Evolutionary conservation across 495 filamentous ascomycete genomes (phyloP).

Genomic region (Astrocystis sublimbata): DNA sequence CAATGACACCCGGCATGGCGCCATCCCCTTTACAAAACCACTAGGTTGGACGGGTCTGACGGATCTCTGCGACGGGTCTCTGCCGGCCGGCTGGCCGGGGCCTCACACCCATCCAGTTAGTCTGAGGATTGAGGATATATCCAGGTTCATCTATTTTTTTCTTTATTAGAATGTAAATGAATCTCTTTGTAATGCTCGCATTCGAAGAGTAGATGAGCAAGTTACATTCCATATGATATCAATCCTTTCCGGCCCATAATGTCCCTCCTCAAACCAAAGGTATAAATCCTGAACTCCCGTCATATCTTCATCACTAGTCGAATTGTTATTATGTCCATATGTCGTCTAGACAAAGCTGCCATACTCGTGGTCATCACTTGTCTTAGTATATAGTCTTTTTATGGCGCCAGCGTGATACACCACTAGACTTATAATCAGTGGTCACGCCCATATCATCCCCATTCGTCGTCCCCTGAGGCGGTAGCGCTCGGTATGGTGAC

Average conservation of each 20-base stretch:
- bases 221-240: neutral
- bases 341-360: conserved; percentile 34
- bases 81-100: neutral
- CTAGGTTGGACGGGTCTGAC: too few species aligned
- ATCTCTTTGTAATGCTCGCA: neutral
- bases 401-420: neutral
- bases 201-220: neutral
- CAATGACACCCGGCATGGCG: conserved; percentile 10
- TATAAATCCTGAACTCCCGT: conserved; percentile 5
- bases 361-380: neutral
- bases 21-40: neutral
- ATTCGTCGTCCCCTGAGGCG: conserved; percentile 12
- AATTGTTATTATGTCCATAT: neutral
- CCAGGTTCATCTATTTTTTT: neutral
- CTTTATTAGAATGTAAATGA: neutral
- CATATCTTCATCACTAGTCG: neutral
- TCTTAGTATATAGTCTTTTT: neutral
- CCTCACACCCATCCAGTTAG: neutral
- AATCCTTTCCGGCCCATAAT: neutral
- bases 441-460: neutral
- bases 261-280: neutral
- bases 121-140: neutral
- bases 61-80: too few species aligned
- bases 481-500: conserved; percentile 26
- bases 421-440: neutral